phyloP scores from a whole-genome alignment of 176 grass and related monocot genomes.

The Eleusine coracana region DNA sequence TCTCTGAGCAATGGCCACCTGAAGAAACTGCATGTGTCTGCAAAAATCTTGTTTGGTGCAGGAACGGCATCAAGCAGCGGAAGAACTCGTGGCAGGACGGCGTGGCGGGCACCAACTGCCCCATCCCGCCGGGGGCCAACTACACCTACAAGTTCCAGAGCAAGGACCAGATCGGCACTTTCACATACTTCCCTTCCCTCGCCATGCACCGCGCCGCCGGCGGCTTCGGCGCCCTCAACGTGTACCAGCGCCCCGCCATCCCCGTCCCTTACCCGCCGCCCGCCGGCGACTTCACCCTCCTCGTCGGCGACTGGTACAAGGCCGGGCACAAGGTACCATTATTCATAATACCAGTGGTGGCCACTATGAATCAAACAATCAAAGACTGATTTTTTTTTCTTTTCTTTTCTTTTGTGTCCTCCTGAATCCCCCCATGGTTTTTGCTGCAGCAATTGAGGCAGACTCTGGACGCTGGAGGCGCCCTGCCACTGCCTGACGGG shows the following conservation, averaged over 20 bases:
- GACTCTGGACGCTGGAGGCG: constrained; percentile 47
- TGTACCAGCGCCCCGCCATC: constrained; percentile 73
- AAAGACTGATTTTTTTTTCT: not conserved
- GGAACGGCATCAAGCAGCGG: constrained; percentile 91
- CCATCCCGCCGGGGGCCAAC: constrained; percentile 66
- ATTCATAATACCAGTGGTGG: not conserved
- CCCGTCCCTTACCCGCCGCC: constrained; percentile 62
- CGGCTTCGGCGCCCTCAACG: constrained; percentile 73
- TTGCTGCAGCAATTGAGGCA: constrained; percentile 39
- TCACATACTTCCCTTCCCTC: constrained; percentile 78
- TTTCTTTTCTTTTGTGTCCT: not conserved
- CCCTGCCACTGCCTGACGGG: constrained; percentile 54
- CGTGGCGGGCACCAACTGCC: constrained; percentile 85
- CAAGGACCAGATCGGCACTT: constrained; percentile 91
- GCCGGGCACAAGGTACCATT: constrained; percentile 32
- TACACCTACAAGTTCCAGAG: constrained; percentile 89
- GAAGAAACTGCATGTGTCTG: not conserved
- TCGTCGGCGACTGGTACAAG: constrained; percentile 82
- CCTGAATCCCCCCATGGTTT: not conserved
- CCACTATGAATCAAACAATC: not conserved
- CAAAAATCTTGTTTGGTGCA: not conserved
- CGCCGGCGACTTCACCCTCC: constrained; percentile 65
- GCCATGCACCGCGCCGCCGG: constrained; percentile 69
- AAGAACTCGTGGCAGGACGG: constrained; percentile 99
- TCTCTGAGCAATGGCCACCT: not conserved